phyloP scores from a whole-genome alignment of 106 monocot species.

The Cymbidium sinense region DNA sequence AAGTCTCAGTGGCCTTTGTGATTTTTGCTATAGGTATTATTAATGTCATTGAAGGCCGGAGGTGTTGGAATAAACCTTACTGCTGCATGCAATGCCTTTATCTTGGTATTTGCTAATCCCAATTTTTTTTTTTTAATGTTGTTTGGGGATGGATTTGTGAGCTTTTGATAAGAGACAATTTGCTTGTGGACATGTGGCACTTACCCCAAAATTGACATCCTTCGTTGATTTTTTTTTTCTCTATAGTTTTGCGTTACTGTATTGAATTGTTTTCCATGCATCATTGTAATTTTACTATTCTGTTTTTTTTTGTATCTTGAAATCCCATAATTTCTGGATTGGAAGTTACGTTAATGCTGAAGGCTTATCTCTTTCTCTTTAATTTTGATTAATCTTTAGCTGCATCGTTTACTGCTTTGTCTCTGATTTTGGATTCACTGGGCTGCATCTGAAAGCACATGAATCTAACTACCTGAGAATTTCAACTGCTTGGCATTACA shows the following conservation, averaged over 20 bases:
- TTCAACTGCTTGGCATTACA: not conserved
- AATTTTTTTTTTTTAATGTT: not conserved
- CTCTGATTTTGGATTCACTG: not conserved
- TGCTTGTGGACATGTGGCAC: too few species aligned
- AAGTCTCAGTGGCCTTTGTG: not conserved
- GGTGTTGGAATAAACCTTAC: conserved; percentile 98
- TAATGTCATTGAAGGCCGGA: conserved; percentile 94
- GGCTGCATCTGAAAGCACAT: not conserved
- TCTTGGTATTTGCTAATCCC: conserved; percentile 47
- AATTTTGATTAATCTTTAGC: not conserved
- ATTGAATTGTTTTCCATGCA: not conserved
- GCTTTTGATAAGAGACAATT: too few species aligned
- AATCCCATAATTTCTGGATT: not conserved
- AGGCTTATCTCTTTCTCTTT: not conserved
- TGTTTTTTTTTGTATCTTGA: not conserved
- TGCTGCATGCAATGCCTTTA: conserved; percentile 91
- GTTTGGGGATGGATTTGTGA: not conserved
- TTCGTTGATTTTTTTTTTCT: not conserved
- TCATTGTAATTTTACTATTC: not conserved
- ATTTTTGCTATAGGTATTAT: conserved; percentile 42
- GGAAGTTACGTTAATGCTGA: not conserved
- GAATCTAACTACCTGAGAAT: not conserved
- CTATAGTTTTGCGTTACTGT: not conserved
- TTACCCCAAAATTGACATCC: not conserved
- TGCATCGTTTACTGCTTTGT: not conserved